Evolutionary conservation across 352 stramenopile genomes (phyloP), one percentile per base, ranked within the genome.

Genomic region (Phytophthora boehmeriae): DNA sequence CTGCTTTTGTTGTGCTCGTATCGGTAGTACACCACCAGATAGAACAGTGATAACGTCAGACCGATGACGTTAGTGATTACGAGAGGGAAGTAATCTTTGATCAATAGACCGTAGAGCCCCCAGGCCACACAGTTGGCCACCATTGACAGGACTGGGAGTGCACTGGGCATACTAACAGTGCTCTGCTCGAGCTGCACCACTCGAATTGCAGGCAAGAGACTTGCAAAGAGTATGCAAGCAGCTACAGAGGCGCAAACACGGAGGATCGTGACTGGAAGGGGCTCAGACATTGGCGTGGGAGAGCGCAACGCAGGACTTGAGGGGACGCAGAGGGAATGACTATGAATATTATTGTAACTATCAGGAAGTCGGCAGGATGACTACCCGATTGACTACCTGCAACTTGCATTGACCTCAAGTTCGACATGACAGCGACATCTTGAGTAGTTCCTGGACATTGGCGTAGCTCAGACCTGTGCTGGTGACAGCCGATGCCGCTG

Each of bases 51-150:
- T 13, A 85, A 63, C 13, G 23, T 32, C 17, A 83, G n/a, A 2
- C 79, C 79, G 25, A 87, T 59, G 6, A 65, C 57, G 56, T 89
- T 87, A 5, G 79, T 89, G 25, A 46, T 65, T 25, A 83, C 66
- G 23, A 89, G 51, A 36, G 79, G 79, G 48, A 89, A 87, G 54
- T 74, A 78, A 60, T 86, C 76, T 35, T 46, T 13, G 17, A 75
- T 68, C 17, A 89, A 62, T 8, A 87, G 32, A 0, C 79, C 79
- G 48, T 89, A 89, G 38, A 84, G 53, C 10, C 60, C 71, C 79
- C 79, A 89, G 54, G 74, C 59, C 30, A 81, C 62, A 50, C 80
- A 83, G 59, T 89, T 89, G n/a, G 52, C 76, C 25, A 86, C 48
- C 79, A 88, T 86, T n/a, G 76, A 77, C 34, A 88, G 59, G 47